Percentiles rank a stretch among this genome's conserved stretches.
These are phyloP conservation scores for Neoboletus magnificus DNA, from an alignment of 768 basidiomycete species.

Conservation along the genomic window DNA sequence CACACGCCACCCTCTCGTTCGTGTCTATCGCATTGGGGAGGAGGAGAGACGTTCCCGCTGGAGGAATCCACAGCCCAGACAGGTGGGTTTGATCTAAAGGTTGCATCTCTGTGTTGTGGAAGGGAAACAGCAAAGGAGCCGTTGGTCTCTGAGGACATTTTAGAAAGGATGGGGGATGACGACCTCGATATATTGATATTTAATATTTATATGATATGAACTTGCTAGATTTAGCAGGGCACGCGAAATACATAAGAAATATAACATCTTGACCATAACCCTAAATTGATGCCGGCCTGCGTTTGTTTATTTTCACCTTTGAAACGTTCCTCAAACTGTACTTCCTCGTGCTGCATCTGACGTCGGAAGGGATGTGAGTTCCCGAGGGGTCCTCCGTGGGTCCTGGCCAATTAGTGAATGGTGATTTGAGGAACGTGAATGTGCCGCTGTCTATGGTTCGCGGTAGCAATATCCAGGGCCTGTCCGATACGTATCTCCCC, in stretches of 20 bases:
- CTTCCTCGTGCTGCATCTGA: neutral
- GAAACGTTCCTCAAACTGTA: neutral
- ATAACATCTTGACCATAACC: conserved; percentile 10
- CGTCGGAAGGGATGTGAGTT: neutral
- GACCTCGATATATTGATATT: neutral
- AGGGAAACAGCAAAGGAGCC: conserved; percentile 20
- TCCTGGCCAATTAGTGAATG: conserved; percentile 9
- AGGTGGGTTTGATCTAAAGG: conserved; percentile 39
- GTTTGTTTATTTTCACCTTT: neutral
- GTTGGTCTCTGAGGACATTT: conserved; percentile 20
- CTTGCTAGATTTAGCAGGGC: neutral
- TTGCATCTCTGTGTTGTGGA: conserved; percentile 11
- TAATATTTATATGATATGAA: conserved; percentile 7
- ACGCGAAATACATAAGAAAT: neutral
- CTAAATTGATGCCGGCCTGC: neutral
- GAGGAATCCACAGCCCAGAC: conserved; percentile 63
- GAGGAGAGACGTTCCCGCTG: conserved; percentile 42
- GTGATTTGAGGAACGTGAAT: conserved; percentile 9
- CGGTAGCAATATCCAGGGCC: neutral
- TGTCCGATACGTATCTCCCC: neutral
- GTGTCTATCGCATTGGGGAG: conserved; percentile 56
- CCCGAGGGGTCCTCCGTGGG: neutral
- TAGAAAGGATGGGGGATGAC: neutral
- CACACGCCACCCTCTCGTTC: conserved; percentile 64
- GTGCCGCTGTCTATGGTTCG: neutral